phyloP scores from a whole-genome alignment of 208 protist genomes.

The Wallacemonas sp. region DNA sequence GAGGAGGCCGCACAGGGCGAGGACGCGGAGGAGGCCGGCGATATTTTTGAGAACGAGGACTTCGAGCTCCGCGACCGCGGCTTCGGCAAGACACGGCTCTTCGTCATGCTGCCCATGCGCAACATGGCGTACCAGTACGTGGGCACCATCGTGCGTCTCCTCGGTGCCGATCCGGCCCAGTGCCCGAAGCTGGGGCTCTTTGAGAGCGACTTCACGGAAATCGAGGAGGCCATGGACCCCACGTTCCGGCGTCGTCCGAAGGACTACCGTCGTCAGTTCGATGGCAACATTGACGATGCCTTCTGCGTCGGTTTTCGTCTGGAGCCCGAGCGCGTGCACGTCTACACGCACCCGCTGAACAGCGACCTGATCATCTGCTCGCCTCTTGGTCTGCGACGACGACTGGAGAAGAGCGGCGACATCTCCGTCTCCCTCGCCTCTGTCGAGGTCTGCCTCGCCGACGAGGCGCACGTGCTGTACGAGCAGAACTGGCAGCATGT shows the following conservation, averaged over 20 bases:
- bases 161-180: conserved; percentile 58
- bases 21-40: background rate
- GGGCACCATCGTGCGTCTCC: conserved; percentile 75
- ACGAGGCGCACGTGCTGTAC: conserved; percentile 94
- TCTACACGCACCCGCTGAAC: conserved; percentile 92
- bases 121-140: conserved; percentile 92
- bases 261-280: conserved; percentile 93
- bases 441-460: conserved; percentile 94
- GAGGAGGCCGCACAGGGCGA: background rate
- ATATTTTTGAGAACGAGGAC: conserved; percentile 32
- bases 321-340: conserved; percentile 63
- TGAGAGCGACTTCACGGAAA: conserved; percentile 86
- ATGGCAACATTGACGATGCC: conserved; percentile 96
- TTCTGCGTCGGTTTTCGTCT: conserved; percentile 94
- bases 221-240: conserved; percentile 85
- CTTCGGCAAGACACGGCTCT: conserved; percentile 92
- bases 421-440: conserved; percentile 86
- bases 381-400: conserved; percentile 90
- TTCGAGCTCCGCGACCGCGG: conserved; percentile 93
- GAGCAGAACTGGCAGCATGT: conserved; percentile 98
- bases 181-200: conserved; percentile 81
- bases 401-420: conserved; percentile 79
- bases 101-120: conserved; percentile 94
- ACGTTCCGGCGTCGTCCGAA: conserved; percentile 81
- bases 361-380: conserved; percentile 97